Conservation (phyloP, 2,329 filamentous ascomycete genomes). For the Venturia oleaginea region DNA sequence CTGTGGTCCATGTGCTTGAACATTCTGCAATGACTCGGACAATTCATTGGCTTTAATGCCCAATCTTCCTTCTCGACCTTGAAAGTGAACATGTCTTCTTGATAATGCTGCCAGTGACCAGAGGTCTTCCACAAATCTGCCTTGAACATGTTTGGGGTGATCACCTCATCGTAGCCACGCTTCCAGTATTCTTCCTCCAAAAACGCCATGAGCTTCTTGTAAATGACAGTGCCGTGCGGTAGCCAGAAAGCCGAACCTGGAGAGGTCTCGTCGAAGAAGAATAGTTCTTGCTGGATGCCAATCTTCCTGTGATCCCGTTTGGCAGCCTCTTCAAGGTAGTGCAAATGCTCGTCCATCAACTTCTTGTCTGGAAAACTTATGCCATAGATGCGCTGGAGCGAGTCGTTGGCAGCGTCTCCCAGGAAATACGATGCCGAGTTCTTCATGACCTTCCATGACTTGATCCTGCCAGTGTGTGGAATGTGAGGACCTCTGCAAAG, state of each 20-base stretch:
- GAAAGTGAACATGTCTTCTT: conserved; percentile 94
- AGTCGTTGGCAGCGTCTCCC: conserved; percentile 87
- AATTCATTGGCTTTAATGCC: conserved; percentile 97
- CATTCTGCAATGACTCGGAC: conserved; percentile 85
- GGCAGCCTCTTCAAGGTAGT: conserved; percentile 94
- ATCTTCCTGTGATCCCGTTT: conserved; percentile 94
- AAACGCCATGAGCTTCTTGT: conserved; percentile 77
- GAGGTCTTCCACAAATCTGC: conserved; percentile 74
- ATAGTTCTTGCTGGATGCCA: conserved; percentile 90
- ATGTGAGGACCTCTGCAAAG: conserved; percentile 82
- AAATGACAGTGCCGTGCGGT: conserved; percentile 86
- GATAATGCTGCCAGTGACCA: conserved; percentile 78
- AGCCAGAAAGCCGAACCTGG: conserved; percentile 89
- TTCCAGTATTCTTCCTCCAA: conserved; percentile 84
- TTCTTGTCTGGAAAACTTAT: conserved; percentile 98
- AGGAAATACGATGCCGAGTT: conserved; percentile 84
- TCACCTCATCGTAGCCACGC: conserved; percentile 89
- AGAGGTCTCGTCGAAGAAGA: conserved; percentile 93
- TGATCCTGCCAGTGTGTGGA: conserved; percentile 55
- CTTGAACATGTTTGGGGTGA: conserved; percentile 95
- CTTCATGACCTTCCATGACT: conserved; percentile 23
- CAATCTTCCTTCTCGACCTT: conserved; percentile 73
- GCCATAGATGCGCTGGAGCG: conserved; percentile 91
- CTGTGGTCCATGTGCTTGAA: conserved; percentile 76
- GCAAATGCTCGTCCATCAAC: conserved; percentile 82